phyloP scores from a whole-genome alignment of 352 stramenopile genomes.

The Globisporangium iwayamae region DNA sequence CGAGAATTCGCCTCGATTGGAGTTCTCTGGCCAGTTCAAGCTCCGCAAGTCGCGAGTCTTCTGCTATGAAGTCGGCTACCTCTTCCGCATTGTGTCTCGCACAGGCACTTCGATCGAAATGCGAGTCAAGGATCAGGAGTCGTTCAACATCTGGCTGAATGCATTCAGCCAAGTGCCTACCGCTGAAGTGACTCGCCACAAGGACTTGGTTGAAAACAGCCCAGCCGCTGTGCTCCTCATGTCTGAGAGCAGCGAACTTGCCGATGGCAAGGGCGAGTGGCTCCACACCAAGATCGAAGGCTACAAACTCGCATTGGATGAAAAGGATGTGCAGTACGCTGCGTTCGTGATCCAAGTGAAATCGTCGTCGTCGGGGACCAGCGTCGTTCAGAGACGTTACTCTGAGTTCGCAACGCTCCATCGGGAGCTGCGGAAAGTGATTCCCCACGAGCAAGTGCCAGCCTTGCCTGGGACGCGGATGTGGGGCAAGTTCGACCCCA shows the following conservation, averaged over 20 bases:
- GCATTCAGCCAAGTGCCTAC: slow-evolving; percentile 55
- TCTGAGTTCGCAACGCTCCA: slow-evolving; percentile 78
- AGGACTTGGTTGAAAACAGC: slow-evolving; percentile 81
- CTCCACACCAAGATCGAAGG: slow-evolving; percentile 80
- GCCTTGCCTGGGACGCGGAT: slow-evolving; percentile 65
- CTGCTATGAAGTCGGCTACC: slow-evolving; percentile 67
- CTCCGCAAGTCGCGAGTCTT: slow-evolving; percentile 64
- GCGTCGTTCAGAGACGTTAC: slow-evolving; percentile 74
- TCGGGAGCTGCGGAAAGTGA: slow-evolving; percentile 69
- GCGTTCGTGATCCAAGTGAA: slow-evolving; percentile 80
- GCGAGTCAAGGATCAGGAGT: slow-evolving; percentile 67
- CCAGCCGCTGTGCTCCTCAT: slow-evolving; percentile 75
- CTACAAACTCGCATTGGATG: slow-evolving; percentile 61
- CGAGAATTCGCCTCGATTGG: slow-evolving; percentile 72
- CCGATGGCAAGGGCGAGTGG: slow-evolving; percentile 41
- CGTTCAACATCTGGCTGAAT: slow-evolving; percentile 74
- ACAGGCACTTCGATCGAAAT: slow-evolving; percentile 74
- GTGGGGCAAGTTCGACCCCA: slow-evolving; percentile 83
- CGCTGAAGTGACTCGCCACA: slow-evolving; percentile 56
- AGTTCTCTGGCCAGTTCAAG: slow-evolving; percentile 71
- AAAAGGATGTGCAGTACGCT: slow-evolving; percentile 69
- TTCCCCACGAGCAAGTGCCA: slow-evolving; percentile 75
- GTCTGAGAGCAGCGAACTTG: slow-evolving; percentile 28
- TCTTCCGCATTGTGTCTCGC: slow-evolving; percentile 73
- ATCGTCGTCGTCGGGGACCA: slow-evolving; percentile 54